Base-by-base conservation (phyloP, 2,329 filamentous ascomycete species). In the Fusarium subglutinans region DNA sequence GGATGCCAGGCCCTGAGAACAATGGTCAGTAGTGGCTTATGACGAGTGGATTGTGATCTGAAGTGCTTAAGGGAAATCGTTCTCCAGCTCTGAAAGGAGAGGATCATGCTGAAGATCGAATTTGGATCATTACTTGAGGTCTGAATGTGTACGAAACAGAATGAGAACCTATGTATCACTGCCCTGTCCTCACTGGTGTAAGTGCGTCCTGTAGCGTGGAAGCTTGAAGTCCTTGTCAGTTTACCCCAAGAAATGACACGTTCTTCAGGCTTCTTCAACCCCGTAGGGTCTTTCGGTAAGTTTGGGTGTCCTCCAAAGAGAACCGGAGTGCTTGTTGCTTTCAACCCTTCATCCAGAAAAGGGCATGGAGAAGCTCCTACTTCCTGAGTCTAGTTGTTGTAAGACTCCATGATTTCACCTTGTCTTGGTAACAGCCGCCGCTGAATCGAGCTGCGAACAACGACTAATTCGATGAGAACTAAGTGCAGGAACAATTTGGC, bases 1-100 rank as follows among this genome's bases (percentile, higher is more conserved):
- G 6, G 8, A 17, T 28, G 26, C 4, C 4, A 28, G 3, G 2
- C n/a, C 18, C 40, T 37, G 4, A 45, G 2, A 17, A 6, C 2
- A 22, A 9, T 24, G 10, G 22, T 13, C 17, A 37, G 18, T 1
- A n/a, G 10, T 57, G 0, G 5, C 13, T 20, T 45, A 12, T 9
- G 15, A 15, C 14, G 13, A 35, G 28, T 35, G 3, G 2, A 20
- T 24, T 35, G 9, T 15, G 12, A 11, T 7, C 9, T 20, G 24
- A 22, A 57, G n/a, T 20, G 45, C 33, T 30, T 11, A 33, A 17
- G 28, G 17, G 5, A 12, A 26, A 35, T 13, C 13, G 17, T 12
- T 11, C 9, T 9, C 5, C 17, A n/a, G 10, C 28, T 11, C 18
- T 48, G 30, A 57, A n/a, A 26, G 41, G 5, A 17, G 20, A 37